Percentiles rank a stretch among this genome's conserved stretches.
phyloP scores from a whole-genome alignment of 1,284 basidiomycete species.

The Ceratobasidium theobromae region DNA sequence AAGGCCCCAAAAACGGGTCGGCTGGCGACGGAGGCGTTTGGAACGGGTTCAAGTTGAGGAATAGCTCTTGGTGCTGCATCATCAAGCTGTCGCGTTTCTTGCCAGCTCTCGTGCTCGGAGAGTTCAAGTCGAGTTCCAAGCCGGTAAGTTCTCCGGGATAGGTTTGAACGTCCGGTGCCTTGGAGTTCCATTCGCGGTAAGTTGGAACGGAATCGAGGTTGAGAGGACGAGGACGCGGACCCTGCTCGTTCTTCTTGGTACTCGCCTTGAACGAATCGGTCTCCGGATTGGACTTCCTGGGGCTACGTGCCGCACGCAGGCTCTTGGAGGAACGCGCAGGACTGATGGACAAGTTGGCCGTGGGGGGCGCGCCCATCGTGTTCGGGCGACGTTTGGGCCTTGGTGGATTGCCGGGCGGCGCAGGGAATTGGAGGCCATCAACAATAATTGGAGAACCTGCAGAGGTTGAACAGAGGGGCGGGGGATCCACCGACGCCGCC shows the following conservation, averaged over 20 bases:
- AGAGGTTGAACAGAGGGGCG: neutral
- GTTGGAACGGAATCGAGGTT: conserved; percentile 5
- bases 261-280: neutral
- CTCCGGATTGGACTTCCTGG: neutral
- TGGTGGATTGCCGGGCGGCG: neutral
- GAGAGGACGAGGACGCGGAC: neutral
- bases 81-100: conserved; percentile 19
- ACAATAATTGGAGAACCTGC: conserved; percentile 1
- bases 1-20: neutral
- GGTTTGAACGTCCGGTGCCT: neutral
- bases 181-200: conserved; percentile 20
- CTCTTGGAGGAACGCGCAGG: conserved; percentile 14
- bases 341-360: neutral
- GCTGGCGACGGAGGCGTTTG: conserved; percentile 24
- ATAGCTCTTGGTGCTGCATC: conserved; percentile 23
- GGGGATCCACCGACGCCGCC: neutral
- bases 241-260: neutral
- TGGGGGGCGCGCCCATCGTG: neutral
- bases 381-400: neutral
- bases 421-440: conserved; percentile 9
- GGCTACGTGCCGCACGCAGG: neutral
- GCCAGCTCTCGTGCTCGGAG: neutral
- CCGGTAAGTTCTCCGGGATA: conserved; percentile 14
- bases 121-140: conserved; percentile 17
- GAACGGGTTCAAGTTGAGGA: conserved; percentile 16